Percentiles rank a stretch among this genome's conserved stretches.
These are phyloP conservation scores for Nymphaea thermarum DNA, from an alignment of 164 flowering plant genomes.

Conservation along the genomic window DNA sequence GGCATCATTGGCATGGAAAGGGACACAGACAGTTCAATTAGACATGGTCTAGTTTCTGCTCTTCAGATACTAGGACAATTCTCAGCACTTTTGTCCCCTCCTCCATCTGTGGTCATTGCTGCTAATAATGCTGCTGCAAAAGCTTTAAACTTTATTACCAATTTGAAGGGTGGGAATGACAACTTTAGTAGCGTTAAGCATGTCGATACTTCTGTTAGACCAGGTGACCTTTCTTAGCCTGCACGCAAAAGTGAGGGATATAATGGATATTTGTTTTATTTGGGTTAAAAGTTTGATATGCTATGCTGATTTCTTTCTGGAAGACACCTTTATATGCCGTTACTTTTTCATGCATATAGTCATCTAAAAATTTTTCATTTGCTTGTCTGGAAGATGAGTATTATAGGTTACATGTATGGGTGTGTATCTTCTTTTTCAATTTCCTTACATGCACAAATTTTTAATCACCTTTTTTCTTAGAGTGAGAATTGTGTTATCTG, in stretches of 20 bases:
- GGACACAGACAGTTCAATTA: slow-evolving; percentile 14
- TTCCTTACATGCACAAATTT: too few relatives aligned
- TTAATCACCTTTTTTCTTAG: too few relatives aligned
- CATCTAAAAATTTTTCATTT: too few relatives aligned
- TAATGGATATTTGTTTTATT: background rate
- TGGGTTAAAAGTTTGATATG: background rate
- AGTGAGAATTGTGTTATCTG: too few relatives aligned
- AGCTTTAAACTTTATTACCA: slow-evolving; percentile 46
- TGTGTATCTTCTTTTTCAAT: too few relatives aligned
- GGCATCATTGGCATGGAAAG: slow-evolving; percentile 8
- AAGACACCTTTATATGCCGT: too few relatives aligned
- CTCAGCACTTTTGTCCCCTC: slow-evolving; percentile 58
- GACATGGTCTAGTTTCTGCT: slow-evolving; percentile 44
- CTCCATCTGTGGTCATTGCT: slow-evolving; percentile 34
- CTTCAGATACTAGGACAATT: slow-evolving; percentile 70
- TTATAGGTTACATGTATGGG: too few relatives aligned
- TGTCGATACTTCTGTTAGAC: slow-evolving; percentile 20
- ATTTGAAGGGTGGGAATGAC: slow-evolving; percentile 26
- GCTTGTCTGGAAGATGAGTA: too few relatives aligned
- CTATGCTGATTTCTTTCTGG: too few relatives aligned
- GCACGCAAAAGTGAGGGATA: background rate
- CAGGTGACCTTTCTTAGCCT: slow-evolving; percentile 21
- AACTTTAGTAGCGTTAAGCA: slow-evolving; percentile 14
- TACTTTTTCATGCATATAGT: too few relatives aligned
- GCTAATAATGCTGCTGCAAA: slow-evolving; percentile 75